Evolutionary conservation across 805 yeast genomes (phyloP).

Genomic region (Nadsonia fulvescens): DNA sequence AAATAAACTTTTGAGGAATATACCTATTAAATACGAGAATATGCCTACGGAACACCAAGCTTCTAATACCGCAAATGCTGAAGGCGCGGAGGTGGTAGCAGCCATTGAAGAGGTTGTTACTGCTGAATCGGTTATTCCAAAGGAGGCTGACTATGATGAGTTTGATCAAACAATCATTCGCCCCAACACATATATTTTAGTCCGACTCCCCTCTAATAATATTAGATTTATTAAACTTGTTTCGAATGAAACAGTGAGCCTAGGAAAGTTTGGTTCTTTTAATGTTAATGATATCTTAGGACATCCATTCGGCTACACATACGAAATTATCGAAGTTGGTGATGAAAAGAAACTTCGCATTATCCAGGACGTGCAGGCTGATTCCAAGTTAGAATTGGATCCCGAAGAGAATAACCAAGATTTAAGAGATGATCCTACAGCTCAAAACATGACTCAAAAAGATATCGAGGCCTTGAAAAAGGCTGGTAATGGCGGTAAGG

Average conservation of each 20-base stretch:
- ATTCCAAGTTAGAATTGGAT: slow-evolving; percentile 22
- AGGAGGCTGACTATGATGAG: neutral
- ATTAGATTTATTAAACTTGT: slow-evolving; percentile 52
- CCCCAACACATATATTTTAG: slow-evolving; percentile 36
- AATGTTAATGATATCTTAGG: slow-evolving; percentile 60
- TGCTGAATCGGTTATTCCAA: no score
- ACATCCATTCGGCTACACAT: slow-evolving; percentile 71
- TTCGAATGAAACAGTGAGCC: slow-evolving; percentile 39
- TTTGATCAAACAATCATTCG: slow-evolving; percentile 19
- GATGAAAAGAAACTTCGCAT: slow-evolving; percentile 20
- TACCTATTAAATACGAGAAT: no score
- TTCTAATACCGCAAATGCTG: no score
- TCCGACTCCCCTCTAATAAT: slow-evolving; percentile 70
- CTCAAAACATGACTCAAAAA: slow-evolving; percentile 57
- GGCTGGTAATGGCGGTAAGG: slow-evolving; percentile 54
- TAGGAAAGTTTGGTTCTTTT: slow-evolving; percentile 89
- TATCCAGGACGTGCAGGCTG: slow-evolving; percentile 20
- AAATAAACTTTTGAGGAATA: no score
- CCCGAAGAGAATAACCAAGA: slow-evolving; percentile 44
- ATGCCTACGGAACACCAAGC: no score
- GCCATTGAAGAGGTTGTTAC: no score
- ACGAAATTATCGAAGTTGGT: slow-evolving; percentile 63
- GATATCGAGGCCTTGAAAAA: slow-evolving; percentile 74
- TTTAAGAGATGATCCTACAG: slow-evolving; percentile 44
- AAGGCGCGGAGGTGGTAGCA: no score